Evolutionary conservation across 345 rosid genomes (phyloP), one percentile per base, ranked within the genome.

Genomic region (Salix exigua): DNA sequence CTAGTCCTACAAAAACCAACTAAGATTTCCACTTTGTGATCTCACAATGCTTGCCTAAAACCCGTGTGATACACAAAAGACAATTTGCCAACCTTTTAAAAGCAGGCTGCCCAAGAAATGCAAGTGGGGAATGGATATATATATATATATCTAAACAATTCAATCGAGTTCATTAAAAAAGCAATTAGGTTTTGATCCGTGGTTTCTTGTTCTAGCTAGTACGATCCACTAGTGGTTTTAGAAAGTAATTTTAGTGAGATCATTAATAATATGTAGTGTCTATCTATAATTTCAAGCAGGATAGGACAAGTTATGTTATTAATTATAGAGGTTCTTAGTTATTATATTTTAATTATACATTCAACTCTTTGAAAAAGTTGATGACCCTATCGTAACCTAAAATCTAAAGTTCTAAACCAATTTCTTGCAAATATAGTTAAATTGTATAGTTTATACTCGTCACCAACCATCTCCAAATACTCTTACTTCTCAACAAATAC

Each of bases 11-110:
- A 76, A 75, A 66, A 68, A 64, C 75, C 91, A 84, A 69, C 89
- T 78, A 86, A 84, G 89, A 85, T 64, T 84, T 86, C 91, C 88
- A 86, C 91, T 83, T 70, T 11, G 72, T 55, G 60, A 72, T 53
- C 16, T 71, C 72, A 55, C 51, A 38, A 2, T 58, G 63, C 28
- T 58, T 62, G 26, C 40, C 64, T 64, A 16, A 71, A 53, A 66
- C n/a, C 31, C 2, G 23, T 83, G 65, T 14, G 55, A 77, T 58
- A 81, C 40, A 83, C 81, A 67, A 78, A 72, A 68, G 38, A 73
- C 76, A 53, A 81, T 80, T 75, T 80, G 81, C 61, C 72, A 35
- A 69, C 82, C 79, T 84, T 78, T 23, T 35, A 68, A 84, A 84
- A 77, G 86, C 76, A 66, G 85, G 76, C 79, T 80, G 25, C 64